Evolutionary conservation across 78 protist genomes (phyloP).

Genomic region (Paulinella micropora): DNA sequence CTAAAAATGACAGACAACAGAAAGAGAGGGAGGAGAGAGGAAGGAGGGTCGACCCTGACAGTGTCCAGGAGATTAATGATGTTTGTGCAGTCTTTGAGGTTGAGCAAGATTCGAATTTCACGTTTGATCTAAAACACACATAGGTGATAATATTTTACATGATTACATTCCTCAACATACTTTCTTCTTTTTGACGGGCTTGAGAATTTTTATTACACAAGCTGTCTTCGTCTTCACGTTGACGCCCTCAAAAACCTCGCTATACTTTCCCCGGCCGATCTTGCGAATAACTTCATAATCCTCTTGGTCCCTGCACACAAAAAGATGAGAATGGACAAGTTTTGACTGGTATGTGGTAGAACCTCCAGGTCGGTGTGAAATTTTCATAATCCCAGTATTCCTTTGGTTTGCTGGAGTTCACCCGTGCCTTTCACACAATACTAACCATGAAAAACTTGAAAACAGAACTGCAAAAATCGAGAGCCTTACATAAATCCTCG

Average conservation of each 20-base stretch:
- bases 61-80: slow-evolving; percentile 21
- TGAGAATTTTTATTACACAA: slow-evolving; percentile 51
- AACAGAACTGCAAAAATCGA: too few species aligned
- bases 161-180: slow-evolving; percentile 80
- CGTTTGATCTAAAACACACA: slow-evolving; percentile 95
- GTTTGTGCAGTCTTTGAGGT: slow-evolving; percentile 75
- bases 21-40: too few species aligned
- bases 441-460: too few species aligned
- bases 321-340: neutral
- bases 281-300: slow-evolving; percentile 80
- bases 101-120: slow-evolving; percentile 74
- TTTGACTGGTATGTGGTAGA: neutral
- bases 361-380: neutral
- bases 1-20: too few species aligned
- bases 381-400: slow-evolving; percentile 20
- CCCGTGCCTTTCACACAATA: too few species aligned
- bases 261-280: slow-evolving; percentile 98
- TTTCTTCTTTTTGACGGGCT: slow-evolving; percentile 69
- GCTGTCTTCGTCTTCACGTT: slow-evolving; percentile 31
- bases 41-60: too few species aligned
- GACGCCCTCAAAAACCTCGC: slow-evolving; percentile 96
- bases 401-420: slow-evolving; percentile 28
- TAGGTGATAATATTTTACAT: too few species aligned
- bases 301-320: slow-evolving; percentile 41
- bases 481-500: too few species aligned